Conservation (phyloP, 164 flowering plant genomes). For the Santalum album region DNA sequence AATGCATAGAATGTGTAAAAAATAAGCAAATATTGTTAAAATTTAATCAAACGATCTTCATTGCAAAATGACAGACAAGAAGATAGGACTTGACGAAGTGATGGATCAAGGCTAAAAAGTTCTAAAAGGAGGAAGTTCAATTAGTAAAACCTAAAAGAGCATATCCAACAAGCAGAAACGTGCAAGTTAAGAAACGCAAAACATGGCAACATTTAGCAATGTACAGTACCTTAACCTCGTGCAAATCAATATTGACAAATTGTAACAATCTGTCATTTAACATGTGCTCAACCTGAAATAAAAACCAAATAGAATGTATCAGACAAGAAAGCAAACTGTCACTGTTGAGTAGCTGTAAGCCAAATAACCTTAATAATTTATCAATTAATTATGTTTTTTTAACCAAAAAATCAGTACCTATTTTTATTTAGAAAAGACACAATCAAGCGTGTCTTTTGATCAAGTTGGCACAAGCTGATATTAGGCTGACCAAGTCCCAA, state of each 20-base stretch:
- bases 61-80: too few species aligned
- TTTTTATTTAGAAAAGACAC: too few species aligned
- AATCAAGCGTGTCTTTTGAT: too few species aligned
- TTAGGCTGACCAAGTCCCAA: too few species aligned
- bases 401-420: too few species aligned
- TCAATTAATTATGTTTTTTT: background rate
- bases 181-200: background rate
- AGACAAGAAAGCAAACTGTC: background rate
- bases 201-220: background rate
- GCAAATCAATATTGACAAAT: conserved; percentile 43
- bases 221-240: conserved; percentile 44
- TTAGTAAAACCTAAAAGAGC: too few species aligned
- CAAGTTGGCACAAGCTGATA: too few species aligned
- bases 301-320: conserved; percentile 11
- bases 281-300: conserved; percentile 49
- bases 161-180: too few species aligned
- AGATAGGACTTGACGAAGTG: too few species aligned
- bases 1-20: background rate
- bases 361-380: background rate
- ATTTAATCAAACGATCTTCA: too few species aligned
- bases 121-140: too few species aligned
- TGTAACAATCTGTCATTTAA: conserved; percentile 42
- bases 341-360: background rate
- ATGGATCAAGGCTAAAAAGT: too few species aligned
- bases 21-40: background rate